Evolutionary conservation across 805 yeast species (phyloP).

Genomic region (Zygotorulaspora chibaensis): DNA sequence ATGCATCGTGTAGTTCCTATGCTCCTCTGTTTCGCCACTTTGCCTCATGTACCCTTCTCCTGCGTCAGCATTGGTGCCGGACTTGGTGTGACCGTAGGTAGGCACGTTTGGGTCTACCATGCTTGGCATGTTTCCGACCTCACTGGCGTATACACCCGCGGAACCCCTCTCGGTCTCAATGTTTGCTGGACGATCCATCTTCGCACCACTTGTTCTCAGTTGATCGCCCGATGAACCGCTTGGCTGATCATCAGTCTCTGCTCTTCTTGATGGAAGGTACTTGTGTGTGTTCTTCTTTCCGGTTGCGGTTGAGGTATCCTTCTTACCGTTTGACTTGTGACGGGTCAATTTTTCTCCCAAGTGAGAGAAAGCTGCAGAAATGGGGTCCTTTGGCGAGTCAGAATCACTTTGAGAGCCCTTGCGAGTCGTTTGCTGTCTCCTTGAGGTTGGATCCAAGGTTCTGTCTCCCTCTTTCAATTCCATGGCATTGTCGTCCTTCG

Average conservation of each 20-base stretch:
- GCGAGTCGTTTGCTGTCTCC: background rate
- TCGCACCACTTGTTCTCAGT: background rate
- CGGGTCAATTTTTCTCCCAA: no score
- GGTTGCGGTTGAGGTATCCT: slow-evolving; percentile 1
- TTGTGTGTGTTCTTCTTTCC: slow-evolving; percentile 1
- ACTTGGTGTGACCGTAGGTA: slow-evolving; percentile 26
- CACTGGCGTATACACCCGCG: slow-evolving; percentile 18
- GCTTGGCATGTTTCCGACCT: slow-evolving; percentile 28
- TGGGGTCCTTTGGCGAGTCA: background rate
- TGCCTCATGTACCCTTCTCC: background rate
- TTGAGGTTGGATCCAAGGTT: background rate
- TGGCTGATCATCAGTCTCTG: slow-evolving; percentile 3
- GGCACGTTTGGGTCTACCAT: slow-evolving; percentile 27
- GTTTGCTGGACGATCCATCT: slow-evolving; percentile 4
- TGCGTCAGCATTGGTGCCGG: background rate
- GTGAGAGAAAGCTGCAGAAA: no score
- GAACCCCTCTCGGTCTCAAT: slow-evolving; percentile 5
- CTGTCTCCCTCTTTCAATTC: background rate
- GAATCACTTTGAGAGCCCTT: background rate
- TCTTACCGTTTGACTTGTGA: background rate
- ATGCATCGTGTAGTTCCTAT: slow-evolving; percentile 4
- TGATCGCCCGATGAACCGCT: background rate
- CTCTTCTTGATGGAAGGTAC: slow-evolving; percentile 2
- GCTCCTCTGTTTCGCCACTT: background rate
- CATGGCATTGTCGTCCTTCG: background rate